These are phyloP conservation scores for Penicillium sp. DNA, from an alignment of 2,329 filamentous ascomycete genomes.

Conservation along the genomic window DNA sequence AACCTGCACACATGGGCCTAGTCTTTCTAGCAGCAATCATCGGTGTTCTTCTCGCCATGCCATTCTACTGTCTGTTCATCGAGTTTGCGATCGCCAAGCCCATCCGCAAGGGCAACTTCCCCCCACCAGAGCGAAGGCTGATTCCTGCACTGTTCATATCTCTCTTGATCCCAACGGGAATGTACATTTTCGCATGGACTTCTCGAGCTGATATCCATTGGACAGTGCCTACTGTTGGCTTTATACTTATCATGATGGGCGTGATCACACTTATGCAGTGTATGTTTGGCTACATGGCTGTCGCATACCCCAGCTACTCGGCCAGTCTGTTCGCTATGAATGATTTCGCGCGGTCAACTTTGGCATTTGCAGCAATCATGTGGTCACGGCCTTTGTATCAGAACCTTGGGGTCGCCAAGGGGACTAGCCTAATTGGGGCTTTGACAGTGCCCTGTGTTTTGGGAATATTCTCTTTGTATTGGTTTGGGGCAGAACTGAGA, in stretches of 20 bases:
- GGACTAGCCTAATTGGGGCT: background rate
- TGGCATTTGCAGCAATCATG: slow-evolving; percentile 1
- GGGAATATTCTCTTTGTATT: background rate
- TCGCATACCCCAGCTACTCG: slow-evolving; percentile 18
- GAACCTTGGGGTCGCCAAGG: background rate
- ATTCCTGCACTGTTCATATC: background rate
- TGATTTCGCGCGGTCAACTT: slow-evolving; percentile 8
- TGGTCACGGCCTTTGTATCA: background rate
- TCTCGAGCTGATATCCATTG: slow-evolving; percentile 52
- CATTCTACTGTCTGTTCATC: background rate
- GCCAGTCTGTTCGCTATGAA: slow-evolving; percentile 31
- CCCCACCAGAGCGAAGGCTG: background rate
- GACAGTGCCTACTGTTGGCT: slow-evolving; percentile 35
- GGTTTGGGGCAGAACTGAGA: background rate
- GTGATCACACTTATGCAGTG: background rate
- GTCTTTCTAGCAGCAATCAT: background rate
- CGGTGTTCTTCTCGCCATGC: background rate
- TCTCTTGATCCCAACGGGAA: background rate
- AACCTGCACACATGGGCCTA: background rate
- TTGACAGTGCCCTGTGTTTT: background rate
- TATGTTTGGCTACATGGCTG: background rate
- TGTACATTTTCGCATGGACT: slow-evolving; percentile 54
- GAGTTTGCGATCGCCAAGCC: background rate
- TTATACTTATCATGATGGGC: background rate
- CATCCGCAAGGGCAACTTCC: background rate